Conservation (phyloP, 2,329 filamentous ascomycete species). For the Aspergillus unguis region DNA sequence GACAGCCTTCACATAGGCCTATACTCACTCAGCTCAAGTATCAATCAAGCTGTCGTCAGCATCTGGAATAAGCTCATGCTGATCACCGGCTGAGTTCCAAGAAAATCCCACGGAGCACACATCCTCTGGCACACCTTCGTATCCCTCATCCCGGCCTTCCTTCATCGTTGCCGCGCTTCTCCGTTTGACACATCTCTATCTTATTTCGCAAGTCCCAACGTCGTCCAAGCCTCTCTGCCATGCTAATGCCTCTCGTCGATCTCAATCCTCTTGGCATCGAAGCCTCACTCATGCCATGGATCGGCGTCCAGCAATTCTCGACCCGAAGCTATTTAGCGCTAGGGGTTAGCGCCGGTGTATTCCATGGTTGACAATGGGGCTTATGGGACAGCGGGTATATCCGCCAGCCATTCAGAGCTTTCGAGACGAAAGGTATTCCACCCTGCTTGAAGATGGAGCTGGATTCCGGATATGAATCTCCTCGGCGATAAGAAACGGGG, state of each 20-base stretch:
- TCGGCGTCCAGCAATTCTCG: neutral
- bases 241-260: neutral
- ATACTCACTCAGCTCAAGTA: neutral
- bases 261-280: neutral
- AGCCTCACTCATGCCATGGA: neutral
- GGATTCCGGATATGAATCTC: neutral
- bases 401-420: neutral
- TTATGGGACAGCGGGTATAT: slow-evolving; percentile 3
- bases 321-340: neutral
- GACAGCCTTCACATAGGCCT: neutral
- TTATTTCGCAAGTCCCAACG: neutral
- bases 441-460: neutral
- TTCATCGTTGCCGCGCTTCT: no score
- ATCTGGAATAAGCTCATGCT: slow-evolving; percentile 6
- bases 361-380: neutral
- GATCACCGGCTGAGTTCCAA: neutral
- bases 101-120: neutral
- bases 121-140: neutral
- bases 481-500: neutral
- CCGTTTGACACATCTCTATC: neutral
- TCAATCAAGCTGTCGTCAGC: slow-evolving; percentile 2
- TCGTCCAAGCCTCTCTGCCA: neutral
- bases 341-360: neutral
- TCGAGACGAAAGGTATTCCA: neutral
- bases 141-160: neutral